Evolutionary conservation across 1,139 yeast species (phyloP), one percentile per base, ranked within the genome.

Genomic region (Blastobotrys capitulatus): DNA sequence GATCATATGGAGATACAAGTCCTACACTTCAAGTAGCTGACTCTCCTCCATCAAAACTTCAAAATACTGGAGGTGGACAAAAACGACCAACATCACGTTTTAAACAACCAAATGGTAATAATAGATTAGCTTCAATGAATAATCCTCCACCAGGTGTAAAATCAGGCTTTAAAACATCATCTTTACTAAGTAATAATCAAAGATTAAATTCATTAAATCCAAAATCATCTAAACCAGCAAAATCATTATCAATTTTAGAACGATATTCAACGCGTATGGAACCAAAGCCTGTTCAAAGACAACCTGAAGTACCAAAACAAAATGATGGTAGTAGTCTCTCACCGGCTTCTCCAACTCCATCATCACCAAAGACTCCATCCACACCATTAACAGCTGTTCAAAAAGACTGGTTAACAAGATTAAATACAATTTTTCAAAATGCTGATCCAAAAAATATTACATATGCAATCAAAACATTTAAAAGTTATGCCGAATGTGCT

Each of bases 31-130:
- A 35, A 40, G 45, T 45, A 8, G 20, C 31, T 9, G 40, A 27
- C 7, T 46, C 48, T 5, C 48, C 48, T 6, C 41, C 48, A 22
- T 36, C 48, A 9, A n/a, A 25, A 10, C 36, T 29, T 15, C 41
- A 27, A 26, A 20, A 4, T n/a, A 15, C 27, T n/a, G 26, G 32
- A 25, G 44, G 48, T 15, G 48, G 41, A 2, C 48, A 46, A 19
- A 46, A 46, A 32, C 32, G 48, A 15, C 48, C 48, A 10, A 46
- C 48, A 8, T 39, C 44, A 18, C 39, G 48, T 3, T 34, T 46
- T 15, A 6, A 19, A 2, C 7, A 15, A 6, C 18, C 12, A 29
- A 12, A 8, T 15, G 26, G 18, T 4, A 7, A 4, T 16, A 18
- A 18, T 37, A 18, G n/a, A n/a, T n/a, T n/a, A n/a, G n/a, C n/a